Conservation (phyloP, 2,329 filamentous ascomycete genomes). For the Penicillium sp. region DNA sequence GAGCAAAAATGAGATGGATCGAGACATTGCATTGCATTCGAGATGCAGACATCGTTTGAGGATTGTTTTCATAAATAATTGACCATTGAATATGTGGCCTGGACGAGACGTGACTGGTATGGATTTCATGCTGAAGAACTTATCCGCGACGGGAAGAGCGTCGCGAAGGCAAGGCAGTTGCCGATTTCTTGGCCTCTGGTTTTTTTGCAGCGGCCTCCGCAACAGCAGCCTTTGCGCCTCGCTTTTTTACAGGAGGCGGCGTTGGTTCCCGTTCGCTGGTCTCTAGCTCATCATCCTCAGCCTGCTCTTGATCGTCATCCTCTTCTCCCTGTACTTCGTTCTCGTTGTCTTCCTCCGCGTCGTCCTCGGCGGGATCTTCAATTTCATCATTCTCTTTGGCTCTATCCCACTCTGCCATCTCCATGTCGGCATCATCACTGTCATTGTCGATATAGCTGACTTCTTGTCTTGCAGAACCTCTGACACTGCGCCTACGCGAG, state of each 20-base stretch:
- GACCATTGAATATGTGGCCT: background rate
- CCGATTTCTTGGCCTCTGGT: constrained; percentile 8
- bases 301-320: constrained; percentile 9
- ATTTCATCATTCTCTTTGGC: constrained; percentile 29
- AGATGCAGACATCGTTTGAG: background rate
- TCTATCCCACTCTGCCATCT: constrained; percentile 42
- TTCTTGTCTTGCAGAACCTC: constrained; percentile 34
- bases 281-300: constrained; percentile 8
- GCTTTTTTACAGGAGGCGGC: constrained; percentile 18
- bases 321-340: constrained; percentile 14
- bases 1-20: background rate
- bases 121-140: background rate
- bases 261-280: constrained; percentile 24
- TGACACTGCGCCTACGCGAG: constrained; percentile 42
- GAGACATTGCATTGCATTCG: background rate
- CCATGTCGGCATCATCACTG: constrained; percentile 46
- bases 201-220: constrained; percentile 13
- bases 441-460: constrained; percentile 48
- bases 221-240: constrained; percentile 8
- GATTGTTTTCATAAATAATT: background rate
- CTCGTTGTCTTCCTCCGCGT: constrained; percentile 20
- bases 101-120: background rate
- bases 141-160: constrained; percentile 24
- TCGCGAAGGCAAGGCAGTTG: constrained; percentile 19
- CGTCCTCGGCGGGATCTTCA: constrained; percentile 28